Conservation (phyloP, 1,284 basidiomycete species). For the Tetrapyrgos nigripes region DNA sequence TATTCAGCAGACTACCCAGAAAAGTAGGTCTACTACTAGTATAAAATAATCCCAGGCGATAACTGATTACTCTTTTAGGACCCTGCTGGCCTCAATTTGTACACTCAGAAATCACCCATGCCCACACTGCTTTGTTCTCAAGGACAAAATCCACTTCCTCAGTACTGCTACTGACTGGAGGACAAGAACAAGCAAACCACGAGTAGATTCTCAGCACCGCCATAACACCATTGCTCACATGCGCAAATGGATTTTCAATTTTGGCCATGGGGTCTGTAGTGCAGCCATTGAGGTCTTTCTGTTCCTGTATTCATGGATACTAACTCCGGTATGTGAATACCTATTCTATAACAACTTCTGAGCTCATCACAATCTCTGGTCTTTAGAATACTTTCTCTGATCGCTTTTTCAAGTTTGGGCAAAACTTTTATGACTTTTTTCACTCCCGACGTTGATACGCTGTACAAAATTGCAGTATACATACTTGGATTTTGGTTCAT, state of each 20-base stretch:
- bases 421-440: conserved; percentile 16
- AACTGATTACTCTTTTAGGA: conserved; percentile 18
- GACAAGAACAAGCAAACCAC: neutral
- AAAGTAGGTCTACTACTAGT: conserved; percentile 31
- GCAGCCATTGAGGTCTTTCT: conserved; percentile 8
- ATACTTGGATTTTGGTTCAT: no score
- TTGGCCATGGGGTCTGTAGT: neutral
- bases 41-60: neutral
- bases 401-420: neutral
- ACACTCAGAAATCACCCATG: conserved; percentile 23
- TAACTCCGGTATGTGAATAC: conserved; percentile 3
- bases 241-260: conserved; percentile 4
- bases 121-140: conserved; percentile 19
- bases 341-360: no score
- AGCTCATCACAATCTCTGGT: neutral
- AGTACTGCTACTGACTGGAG: conserved; percentile 1
- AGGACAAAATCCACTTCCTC: conserved; percentile 8
- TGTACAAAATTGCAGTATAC: no score
- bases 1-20: conserved; percentile 22
- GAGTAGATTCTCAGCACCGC: neutral
- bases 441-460: no score
- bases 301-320: neutral
- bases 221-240: neutral
- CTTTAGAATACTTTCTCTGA: conserved; percentile 13
- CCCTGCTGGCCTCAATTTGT: conserved; percentile 18